Percentiles rank a stretch among this genome's conserved stretches.
These are phyloP conservation scores for Fusarium cicatricum DNA, from an alignment of 2,329 filamentous ascomycete species.

Conservation along the genomic window DNA sequence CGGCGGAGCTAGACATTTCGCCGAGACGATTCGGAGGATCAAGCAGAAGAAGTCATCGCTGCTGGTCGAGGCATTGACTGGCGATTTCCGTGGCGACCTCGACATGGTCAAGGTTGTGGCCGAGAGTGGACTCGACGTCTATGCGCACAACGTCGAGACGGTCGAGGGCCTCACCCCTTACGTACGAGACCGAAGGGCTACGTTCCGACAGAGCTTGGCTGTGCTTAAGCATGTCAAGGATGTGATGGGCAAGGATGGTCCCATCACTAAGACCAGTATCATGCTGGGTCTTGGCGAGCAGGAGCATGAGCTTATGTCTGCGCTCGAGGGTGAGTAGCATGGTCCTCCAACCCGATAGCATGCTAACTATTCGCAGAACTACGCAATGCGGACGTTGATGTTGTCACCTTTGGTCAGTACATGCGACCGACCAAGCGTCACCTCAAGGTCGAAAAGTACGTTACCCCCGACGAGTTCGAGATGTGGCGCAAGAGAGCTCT, in stretches of 20 bases:
- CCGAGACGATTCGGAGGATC: slow-evolving; percentile 93
- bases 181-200: slow-evolving; percentile 88
- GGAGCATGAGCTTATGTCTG: slow-evolving; percentile 83
- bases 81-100: slow-evolving; percentile 85
- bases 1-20: slow-evolving; percentile 88
- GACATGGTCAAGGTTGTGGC: slow-evolving; percentile 90
- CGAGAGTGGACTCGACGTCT: slow-evolving; percentile 89
- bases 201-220: slow-evolving; percentile 82
- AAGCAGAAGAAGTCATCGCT: slow-evolving; percentile 82
- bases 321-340: slow-evolving; percentile 68
- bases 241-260: slow-evolving; percentile 68
- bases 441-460: slow-evolving; percentile 95
- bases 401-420: slow-evolving; percentile 99
- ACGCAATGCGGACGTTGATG: slow-evolving; percentile 82
- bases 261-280: slow-evolving; percentile 98
- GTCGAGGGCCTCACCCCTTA: slow-evolving; percentile 89
- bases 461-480: slow-evolving; percentile 91
- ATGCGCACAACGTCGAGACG: slow-evolving; percentile 97
- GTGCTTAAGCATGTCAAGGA: slow-evolving; percentile 86
- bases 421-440: slow-evolving; percentile 99
- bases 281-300: slow-evolving; percentile 97
- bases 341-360: background rate
- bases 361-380: slow-evolving; percentile 64
- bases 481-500: slow-evolving; percentile 88
- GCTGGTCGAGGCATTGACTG: slow-evolving; percentile 84